A percentile compares a stretch with the other conserved stretches of the same genome.
phyloP scores from a whole-genome alignment of 2,329 filamentous ascomycete genomes.

The Zarea fungicola region DNA sequence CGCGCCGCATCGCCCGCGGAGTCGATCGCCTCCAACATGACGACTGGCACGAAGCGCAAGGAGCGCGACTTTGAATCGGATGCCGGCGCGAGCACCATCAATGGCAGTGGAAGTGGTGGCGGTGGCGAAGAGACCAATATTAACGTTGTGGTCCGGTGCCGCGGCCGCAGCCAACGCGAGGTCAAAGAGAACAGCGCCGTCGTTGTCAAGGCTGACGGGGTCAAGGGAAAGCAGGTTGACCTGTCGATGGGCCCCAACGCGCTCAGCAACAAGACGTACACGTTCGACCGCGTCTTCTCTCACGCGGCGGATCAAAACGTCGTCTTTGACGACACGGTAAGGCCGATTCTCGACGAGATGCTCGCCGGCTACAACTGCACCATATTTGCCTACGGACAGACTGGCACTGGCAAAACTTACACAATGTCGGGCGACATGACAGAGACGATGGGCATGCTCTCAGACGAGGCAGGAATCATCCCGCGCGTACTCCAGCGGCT shows the following conservation, averaged over 20 bases:
- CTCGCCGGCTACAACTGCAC: conserved; percentile 94
- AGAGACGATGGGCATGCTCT: conserved; percentile 76
- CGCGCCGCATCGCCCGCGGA: conserved; percentile 64
- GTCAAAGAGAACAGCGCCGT: conserved; percentile 92
- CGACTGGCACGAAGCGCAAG: conserved; percentile 71
- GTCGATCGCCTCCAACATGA: conserved; percentile 56
- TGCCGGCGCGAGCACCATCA: conserved; percentile 13
- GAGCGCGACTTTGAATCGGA: conserved; percentile 76
- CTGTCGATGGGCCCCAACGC: conserved; percentile 90
- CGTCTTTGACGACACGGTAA: conserved; percentile 92
- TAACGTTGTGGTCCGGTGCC: conserved; percentile 91
- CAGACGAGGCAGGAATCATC: conserved; percentile 91
- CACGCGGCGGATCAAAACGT: conserved; percentile 89
- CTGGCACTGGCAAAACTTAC: conserved; percentile 96
- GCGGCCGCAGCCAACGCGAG: conserved; percentile 88
- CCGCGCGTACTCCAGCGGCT: conserved; percentile 83
- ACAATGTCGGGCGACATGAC: conserved; percentile 99
- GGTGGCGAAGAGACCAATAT: conserved; percentile 80
- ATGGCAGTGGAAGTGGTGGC: conserved; percentile 42
- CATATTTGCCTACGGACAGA: conserved; percentile 97
- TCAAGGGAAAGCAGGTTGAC: conserved; percentile 77
- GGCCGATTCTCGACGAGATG: conserved; percentile 93
- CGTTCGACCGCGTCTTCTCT: conserved; percentile 96
- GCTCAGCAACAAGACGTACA: conserved; percentile 91
- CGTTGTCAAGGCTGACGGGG: conserved; percentile 81